A percentile compares a stretch with the other conserved stretches of the same genome.
These are phyloP conservation scores for Juncus effusus DNA, from an alignment of 176 grass and related monocot genomes.

Conservation along the genomic window DNA sequence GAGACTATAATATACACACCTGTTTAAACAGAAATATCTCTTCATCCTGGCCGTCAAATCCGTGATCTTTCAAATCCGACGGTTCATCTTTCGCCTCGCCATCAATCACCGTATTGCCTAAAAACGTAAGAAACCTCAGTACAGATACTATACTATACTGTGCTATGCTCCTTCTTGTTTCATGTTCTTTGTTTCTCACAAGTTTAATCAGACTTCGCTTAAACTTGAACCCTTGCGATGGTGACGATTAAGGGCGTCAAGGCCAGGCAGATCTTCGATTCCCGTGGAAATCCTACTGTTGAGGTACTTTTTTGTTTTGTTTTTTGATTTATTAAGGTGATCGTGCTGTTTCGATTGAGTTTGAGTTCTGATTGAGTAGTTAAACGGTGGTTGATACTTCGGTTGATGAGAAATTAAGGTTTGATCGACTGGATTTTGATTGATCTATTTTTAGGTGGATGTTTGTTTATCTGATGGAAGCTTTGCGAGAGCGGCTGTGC, in stretches of 20 bases:
- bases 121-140: background rate
- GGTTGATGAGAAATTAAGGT: background rate
- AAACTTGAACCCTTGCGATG: constrained; percentile 10
- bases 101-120: background rate
- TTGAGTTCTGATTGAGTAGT: background rate
- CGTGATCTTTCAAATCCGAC: constrained; percentile 17
- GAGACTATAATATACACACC: background rate
- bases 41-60: constrained; percentile 16
- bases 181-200: background rate
- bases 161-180: background rate
- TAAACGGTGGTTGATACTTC: background rate
- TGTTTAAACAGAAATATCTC: constrained; percentile 1
- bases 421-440: background rate
- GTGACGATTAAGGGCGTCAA: constrained; percentile 43
- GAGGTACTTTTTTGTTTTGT: constrained; percentile 33
- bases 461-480: constrained; percentile 62
- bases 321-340: background rate
- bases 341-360: background rate
- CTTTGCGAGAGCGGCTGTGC: constrained; percentile 70
- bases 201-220: background rate
- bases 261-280: constrained; percentile 53
- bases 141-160: background rate
- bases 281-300: constrained; percentile 48
- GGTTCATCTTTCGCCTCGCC: background rate
- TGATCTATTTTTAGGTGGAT: constrained; percentile 46